Evolutionary conservation across 169 alveolate genomes (phyloP).

Genomic region (Babesia bigemina): DNA sequence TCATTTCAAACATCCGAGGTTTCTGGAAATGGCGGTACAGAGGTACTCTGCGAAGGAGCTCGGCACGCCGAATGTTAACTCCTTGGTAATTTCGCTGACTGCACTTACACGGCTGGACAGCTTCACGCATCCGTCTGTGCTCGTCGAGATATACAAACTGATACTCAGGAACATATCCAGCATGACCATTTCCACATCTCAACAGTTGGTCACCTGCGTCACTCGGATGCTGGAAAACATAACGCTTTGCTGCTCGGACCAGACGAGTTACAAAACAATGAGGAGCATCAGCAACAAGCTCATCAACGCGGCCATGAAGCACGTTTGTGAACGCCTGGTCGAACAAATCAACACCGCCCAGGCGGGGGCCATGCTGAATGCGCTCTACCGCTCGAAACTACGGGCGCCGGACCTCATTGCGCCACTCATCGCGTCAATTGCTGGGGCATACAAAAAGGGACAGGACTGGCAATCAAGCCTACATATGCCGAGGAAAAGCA

Average conservation of each 20-base stretch:
- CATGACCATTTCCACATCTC: constrained; percentile 54
- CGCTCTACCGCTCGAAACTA: constrained; percentile 32
- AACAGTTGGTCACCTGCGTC: constrained; percentile 44
- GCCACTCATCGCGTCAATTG: constrained; percentile 40
- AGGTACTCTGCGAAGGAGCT: constrained; percentile 43
- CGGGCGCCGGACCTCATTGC: constrained; percentile 39
- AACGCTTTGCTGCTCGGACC: constrained; percentile 22
- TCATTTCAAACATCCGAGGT: constrained; percentile 46
- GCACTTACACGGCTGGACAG: constrained; percentile 47
- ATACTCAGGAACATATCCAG: constrained; percentile 16
- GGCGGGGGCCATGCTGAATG: constrained; percentile 47
- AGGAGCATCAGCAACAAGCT: constrained; percentile 11
- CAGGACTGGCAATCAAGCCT: constrained; percentile 21
- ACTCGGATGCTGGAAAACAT: constrained; percentile 45
- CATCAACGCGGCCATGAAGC: constrained; percentile 27
- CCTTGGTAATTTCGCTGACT: constrained; percentile 48
- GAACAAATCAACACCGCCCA: constrained; percentile 49
- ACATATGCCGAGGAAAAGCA: constrained; percentile 26
- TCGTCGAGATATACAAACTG: constrained; percentile 43
- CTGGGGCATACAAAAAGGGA: constrained; percentile 22
- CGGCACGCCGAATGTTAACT: constrained; percentile 52
- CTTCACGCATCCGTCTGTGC: constrained; percentile 31
- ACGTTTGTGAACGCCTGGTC: constrained; percentile 43
- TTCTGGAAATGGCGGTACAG: constrained; percentile 31
- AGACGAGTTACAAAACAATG: constrained; percentile 3